Base-by-base conservation (phyloP, 2,329 filamentous ascomycete species). In the Bertia moriformis region DNA sequence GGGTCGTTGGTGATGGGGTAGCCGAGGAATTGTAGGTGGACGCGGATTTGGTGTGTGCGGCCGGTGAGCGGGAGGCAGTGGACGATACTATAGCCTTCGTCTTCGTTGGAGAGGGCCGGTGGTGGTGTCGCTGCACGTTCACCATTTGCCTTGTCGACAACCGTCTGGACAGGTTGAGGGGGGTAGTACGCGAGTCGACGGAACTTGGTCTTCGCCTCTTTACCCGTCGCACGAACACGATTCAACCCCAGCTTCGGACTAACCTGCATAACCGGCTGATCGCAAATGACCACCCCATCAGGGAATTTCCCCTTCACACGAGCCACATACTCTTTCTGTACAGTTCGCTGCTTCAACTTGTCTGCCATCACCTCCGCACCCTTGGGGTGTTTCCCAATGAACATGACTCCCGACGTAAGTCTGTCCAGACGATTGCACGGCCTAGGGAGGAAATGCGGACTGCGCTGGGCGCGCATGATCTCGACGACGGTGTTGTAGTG, bases 1-100 rank as follows among this genome's bases (percentile, higher is more conserved):
- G 91, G 91, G 53, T 98, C 91, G 56, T 98, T 98, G 46, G 86
- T 79, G 48, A 98, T 96, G 2, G 91, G 91, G 53, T 96, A 83
- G 1, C 91, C 91, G 3, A 98, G 66, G 56, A 85, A 93, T 54
- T 98, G 91, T 14, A 98, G 69, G 52, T 98, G 91, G 14, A 98
- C 91, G 22, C 91, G 78, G 38, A 98, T 72, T 57, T 98, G 91
- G 53, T 98, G 91, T 12, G 91, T 98, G 38, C 91, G 75, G 1
- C 91, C 91, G 0, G 91, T 98, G 19, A 96, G 73, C 0, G 91
- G 91, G 41, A 93, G 71, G 55, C 91, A 96, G 48, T 91, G 82
- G 14, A 98, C 88, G 46, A 98, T 86, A 19, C 87, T 94, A 60
- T 96, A 96, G 24, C 88, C 88, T 49, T 80, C 70, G 51, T 73